Base-by-base conservation (phyloP, 2,329 filamentous ascomycete genomes). In the Aspergillus tubingensis region DNA sequence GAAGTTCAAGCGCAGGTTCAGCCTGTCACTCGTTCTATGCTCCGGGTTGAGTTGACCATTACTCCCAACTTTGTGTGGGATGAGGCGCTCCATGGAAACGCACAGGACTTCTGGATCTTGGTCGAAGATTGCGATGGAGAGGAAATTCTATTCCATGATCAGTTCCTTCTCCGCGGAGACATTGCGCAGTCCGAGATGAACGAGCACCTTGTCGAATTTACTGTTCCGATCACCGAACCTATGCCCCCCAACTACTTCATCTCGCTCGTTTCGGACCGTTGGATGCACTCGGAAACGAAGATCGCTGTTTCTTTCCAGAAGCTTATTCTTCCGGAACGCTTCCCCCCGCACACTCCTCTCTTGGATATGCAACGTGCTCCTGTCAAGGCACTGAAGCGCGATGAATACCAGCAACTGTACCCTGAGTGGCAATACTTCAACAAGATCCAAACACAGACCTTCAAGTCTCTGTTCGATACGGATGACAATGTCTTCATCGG, bases 191-290 rank as follows among this genome's bases (percentile, higher is more conserved):
- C 89, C 1, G 94, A 98, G 70, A 86, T 89, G 74, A 97, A 94
- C 65, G 94, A 98, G 79, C 95, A 99, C 76, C 79, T 97, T 10
- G 90, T 99, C 27, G 95, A 99, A 68, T 95, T 99, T 69, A 98
- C 94, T 0, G 94, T 98, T 3, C 91, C 95, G 0, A 96, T 99
- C 67, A 93, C 92, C 0, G 95, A 99, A 68, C 96, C 96, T 0
- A 96, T 98, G 91, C 95, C 95, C 13, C 95, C 96, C 0, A 96
- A 99, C 76, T 99, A 99, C 80, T 99, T 99, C 79, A 92, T 99
- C 70, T 95, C 92, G 0, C 86, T 99, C 41, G 80, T 97, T 19
- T 98, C 94, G 3, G 95, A 99, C 76, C 85, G 95, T 67, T 99
- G 95, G 95, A 97, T 99, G 92, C 92, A 96, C 74, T 92, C 94